Percentiles rank a stretch among this genome's conserved stretches.
These are phyloP conservation scores for Auriscalpium vulgare DNA, from an alignment of 768 basidiomycete genomes.

Conservation along the genomic window DNA sequence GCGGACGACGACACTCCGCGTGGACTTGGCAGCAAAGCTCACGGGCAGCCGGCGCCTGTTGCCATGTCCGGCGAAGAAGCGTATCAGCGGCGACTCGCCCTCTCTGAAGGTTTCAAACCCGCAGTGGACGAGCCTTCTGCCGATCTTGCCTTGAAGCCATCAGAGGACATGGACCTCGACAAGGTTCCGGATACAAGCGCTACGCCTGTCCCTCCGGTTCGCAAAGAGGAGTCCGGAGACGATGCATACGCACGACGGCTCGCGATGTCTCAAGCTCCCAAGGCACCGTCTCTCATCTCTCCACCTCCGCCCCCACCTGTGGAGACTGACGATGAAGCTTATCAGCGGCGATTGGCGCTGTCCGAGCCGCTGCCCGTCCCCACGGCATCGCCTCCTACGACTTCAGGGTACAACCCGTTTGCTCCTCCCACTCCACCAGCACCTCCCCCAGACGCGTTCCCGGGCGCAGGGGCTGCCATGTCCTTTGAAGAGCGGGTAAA, in stretches of 20 bases:
- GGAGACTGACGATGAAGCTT: conserved; percentile 23
- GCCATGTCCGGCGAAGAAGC: conserved; percentile 71
- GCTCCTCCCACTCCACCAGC: conserved; percentile 54
- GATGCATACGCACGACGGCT: neutral
- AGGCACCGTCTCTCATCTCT: conserved; percentile 1
- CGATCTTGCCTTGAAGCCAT: neutral
- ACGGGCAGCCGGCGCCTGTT: conserved; percentile 23
- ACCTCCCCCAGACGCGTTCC: conserved; percentile 40
- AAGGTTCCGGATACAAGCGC: neutral
- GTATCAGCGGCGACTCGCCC: conserved; percentile 65
- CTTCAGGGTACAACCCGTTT: conserved; percentile 63
- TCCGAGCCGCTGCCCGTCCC: conserved; percentile 21
- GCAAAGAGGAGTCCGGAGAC: neutral
- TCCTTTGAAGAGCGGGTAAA: conserved; percentile 52
- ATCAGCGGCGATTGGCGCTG: conserved; percentile 18
- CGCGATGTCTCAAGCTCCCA: conserved; percentile 3
- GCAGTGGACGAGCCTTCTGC: neutral
- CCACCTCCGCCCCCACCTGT: conserved; percentile 12
- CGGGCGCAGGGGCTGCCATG: conserved; percentile 23
- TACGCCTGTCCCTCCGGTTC: neutral
- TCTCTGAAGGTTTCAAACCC: conserved; percentile 37
- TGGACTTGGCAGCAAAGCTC: conserved; percentile 18
- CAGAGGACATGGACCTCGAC: neutral
- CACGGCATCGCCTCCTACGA: conserved; percentile 30
- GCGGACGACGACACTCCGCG: conserved; percentile 40